phyloP scores from a whole-genome alignment of 2,329 filamentous ascomycete genomes.

The Colletotrichum phormii region DNA sequence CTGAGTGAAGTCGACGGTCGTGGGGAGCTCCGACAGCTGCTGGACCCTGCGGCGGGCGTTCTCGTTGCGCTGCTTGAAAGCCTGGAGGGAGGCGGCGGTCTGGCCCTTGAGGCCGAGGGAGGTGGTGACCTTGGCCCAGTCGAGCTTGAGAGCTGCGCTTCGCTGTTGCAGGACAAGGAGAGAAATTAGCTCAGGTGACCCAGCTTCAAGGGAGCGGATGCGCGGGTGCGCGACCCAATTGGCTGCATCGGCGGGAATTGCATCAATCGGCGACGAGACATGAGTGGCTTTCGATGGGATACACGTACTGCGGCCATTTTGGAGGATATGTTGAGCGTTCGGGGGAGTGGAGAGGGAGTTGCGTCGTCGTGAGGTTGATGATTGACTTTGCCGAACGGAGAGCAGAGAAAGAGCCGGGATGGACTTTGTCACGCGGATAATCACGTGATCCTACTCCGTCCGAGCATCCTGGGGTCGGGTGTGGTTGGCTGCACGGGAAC shows the following conservation, averaged over 20 bases:
- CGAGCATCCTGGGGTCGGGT: neutral
- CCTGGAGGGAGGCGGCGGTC: constrained; percentile 89
- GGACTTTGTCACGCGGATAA: constrained; percentile 10
- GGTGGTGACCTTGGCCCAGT: constrained; percentile 95
- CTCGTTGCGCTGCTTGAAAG: constrained; percentile 99
- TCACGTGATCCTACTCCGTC: constrained; percentile 47
- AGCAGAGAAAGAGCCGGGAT: constrained; percentile 43
- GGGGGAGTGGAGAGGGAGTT: constrained; percentile 60
- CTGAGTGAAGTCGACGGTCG: constrained; percentile 90
- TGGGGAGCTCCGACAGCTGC: constrained; percentile 84
- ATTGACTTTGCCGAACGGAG: constrained; percentile 58
- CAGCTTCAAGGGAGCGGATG: constrained; percentile 3
- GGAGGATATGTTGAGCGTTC: constrained; percentile 59
- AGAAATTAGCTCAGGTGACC: constrained; percentile 66
- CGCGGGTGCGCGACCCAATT: constrained; percentile 32
- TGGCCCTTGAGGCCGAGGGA: constrained; percentile 97
- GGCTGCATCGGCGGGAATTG: neutral
- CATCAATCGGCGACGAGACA: constrained; percentile 40
- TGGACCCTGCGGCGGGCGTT: constrained; percentile 95
- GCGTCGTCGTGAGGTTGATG: constrained; percentile 60
- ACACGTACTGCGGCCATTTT: constrained; percentile 78
- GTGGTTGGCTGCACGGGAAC: neutral
- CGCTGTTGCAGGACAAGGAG: constrained; percentile 68
- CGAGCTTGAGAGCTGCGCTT: constrained; percentile 98
- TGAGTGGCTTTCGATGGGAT: neutral